Percentiles rank a stretch among this genome's conserved stretches.
phyloP scores from a whole-genome alignment of 352 stramenopile species.

The Globisporangium cederbergense region DNA sequence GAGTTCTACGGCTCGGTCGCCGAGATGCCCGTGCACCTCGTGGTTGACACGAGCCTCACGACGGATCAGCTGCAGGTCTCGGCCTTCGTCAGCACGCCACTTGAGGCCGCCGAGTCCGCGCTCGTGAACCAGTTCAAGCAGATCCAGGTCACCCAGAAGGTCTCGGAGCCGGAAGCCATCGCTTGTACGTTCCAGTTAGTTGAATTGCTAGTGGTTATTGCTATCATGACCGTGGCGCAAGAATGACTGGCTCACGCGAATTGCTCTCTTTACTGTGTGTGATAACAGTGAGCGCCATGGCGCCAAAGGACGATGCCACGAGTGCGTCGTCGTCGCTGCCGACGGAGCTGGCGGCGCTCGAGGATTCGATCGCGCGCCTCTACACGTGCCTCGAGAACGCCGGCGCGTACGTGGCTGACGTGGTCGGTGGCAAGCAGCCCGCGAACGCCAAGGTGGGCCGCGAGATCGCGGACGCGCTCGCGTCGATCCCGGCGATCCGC shows the following conservation, averaged over 20 bases:
- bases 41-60: slow-evolving; percentile 91
- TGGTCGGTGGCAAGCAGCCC: slow-evolving; percentile 77
- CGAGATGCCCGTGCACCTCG: slow-evolving; percentile 91
- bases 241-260: background rate
- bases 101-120: slow-evolving; percentile 88
- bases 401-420: slow-evolving; percentile 88
- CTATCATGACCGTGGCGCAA: background rate
- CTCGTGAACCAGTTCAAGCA: slow-evolving; percentile 94
- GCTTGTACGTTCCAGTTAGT: slow-evolving; percentile 58
- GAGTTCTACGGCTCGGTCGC: slow-evolving; percentile 97
- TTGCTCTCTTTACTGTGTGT: slow-evolving; percentile 4
- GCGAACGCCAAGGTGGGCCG: slow-evolving; percentile 88
- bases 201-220: background rate
- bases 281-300: slow-evolving; percentile 68
- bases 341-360: slow-evolving; percentile 72
- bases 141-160: slow-evolving; percentile 90
- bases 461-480: slow-evolving; percentile 93
- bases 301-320: slow-evolving; percentile 35
- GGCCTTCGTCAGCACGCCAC: slow-evolving; percentile 88
- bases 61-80: slow-evolving; percentile 84
- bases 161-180: slow-evolving; percentile 93
- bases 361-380: slow-evolving; percentile 85
- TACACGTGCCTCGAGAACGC: slow-evolving; percentile 90
- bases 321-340: slow-evolving; percentile 45
- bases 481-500: slow-evolving; percentile 91